Evolutionary conservation across 2,329 filamentous ascomycete genomes (phyloP).

Genomic region (Orbilia oligospora): DNA sequence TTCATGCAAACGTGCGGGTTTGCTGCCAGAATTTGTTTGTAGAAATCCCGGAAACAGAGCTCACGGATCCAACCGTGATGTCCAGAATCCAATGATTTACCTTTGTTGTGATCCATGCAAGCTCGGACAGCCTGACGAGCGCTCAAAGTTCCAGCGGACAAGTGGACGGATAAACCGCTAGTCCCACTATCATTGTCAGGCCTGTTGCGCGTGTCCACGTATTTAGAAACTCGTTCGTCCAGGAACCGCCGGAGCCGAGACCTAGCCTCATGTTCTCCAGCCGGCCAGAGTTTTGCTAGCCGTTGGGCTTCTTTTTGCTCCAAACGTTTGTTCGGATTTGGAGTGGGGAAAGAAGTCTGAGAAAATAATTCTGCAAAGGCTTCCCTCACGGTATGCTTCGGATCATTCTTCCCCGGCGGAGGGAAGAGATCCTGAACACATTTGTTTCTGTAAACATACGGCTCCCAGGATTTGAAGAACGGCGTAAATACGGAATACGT

Average conservation of each 20-base stretch:
- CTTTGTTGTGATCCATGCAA: constrained; percentile 76
- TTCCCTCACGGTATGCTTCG: constrained; percentile 50
- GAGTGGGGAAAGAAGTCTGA: constrained; percentile 37
- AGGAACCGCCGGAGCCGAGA: constrained; percentile 78
- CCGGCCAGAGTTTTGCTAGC: constrained; percentile 71
- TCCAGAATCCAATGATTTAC: constrained; percentile 67
- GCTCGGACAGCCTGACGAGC: constrained; percentile 76
- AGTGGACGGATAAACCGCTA: constrained; percentile 79
- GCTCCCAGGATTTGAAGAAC: constrained; percentile 84
- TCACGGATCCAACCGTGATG: constrained; percentile 58
- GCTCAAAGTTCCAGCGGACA: constrained; percentile 78
- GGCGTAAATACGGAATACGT: constrained; percentile 89
- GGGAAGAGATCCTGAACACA: constrained; percentile 77
- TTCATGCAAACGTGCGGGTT: constrained; percentile 87
- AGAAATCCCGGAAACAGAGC: constrained; percentile 77
- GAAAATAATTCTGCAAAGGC: constrained; percentile 38
- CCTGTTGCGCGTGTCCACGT: constrained; percentile 77
- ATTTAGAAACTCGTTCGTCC: constrained; percentile 74
- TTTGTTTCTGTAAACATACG: constrained; percentile 78
- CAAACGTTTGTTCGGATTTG: constrained; percentile 64
- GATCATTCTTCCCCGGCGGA: constrained; percentile 73
- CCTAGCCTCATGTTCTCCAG: constrained; percentile 80
- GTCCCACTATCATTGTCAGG: constrained; percentile 74
- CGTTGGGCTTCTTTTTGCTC: constrained; percentile 61
- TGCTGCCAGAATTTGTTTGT: constrained; percentile 84